These are phyloP conservation scores for Bassia scoparia DNA, from an alignment of 148 eudicot species.

Conservation along the genomic window DNA sequence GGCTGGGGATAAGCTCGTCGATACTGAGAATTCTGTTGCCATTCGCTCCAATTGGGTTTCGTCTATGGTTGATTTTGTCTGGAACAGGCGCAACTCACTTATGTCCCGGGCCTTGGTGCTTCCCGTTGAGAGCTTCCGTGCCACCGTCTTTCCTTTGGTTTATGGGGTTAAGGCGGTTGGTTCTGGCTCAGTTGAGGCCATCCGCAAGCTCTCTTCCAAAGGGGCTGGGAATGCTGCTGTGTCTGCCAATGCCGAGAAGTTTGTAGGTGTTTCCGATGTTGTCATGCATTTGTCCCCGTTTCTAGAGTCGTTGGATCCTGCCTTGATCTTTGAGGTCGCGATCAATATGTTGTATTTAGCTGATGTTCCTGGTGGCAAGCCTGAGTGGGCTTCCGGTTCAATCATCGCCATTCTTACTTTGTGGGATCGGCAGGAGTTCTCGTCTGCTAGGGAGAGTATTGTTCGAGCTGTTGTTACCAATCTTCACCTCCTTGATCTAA, in stretches of 20 bases:
- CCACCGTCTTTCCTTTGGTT: conserved; percentile 67
- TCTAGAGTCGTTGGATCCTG: conserved; percentile 78
- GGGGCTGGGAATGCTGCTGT: conserved; percentile 28
- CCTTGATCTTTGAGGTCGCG: conserved; percentile 89
- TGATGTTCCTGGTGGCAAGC: conserved; percentile 98
- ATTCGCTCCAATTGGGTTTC: conserved; percentile 85
- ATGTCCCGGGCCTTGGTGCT: conserved; percentile 75
- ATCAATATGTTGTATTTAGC: conserved; percentile 92
- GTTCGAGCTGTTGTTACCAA: conserved; percentile 94
- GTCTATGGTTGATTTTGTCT: conserved; percentile 80
- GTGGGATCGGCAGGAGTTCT: conserved; percentile 99
- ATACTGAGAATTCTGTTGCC: conserved; percentile 91
- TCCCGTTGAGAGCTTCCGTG: conserved; percentile 85
- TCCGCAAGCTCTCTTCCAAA: conserved; percentile 62
- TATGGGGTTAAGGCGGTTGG: conserved; percentile 93
- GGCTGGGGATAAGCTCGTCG: conserved; percentile 94
- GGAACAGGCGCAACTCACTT: conserved; percentile 70
- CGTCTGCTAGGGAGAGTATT: conserved; percentile 91
- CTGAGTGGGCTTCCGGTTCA: conserved; percentile 94
- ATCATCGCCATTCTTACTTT: conserved; percentile 87
- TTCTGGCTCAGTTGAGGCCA: conserved; percentile 70
- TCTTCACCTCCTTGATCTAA: conserved; percentile 92
- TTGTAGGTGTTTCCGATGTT: conserved; percentile 91
- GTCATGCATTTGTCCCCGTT: conserved; percentile 91
- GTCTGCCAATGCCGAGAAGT: conserved; percentile 70